These are phyloP conservation scores for Pelargonium cotyledonis DNA, from an alignment of 441 rosid species.

Conservation along the genomic window DNA sequence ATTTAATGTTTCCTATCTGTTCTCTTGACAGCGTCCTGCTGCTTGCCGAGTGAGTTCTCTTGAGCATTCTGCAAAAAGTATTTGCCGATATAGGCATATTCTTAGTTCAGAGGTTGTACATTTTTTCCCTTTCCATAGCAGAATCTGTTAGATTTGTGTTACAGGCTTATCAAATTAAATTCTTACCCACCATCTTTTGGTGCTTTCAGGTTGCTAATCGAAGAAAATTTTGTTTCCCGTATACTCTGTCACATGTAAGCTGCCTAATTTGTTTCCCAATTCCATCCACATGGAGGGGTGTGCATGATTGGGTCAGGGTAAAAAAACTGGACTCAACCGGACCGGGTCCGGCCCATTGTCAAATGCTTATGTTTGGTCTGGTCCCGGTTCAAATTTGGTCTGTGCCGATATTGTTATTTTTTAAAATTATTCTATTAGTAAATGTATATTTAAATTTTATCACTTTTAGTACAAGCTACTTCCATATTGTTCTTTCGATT, in stretches of 20 bases:
- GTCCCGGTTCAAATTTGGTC: too few relatives aligned
- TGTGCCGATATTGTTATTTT: too few relatives aligned
- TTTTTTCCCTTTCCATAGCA: neutral
- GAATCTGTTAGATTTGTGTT: neutral
- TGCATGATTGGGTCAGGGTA: too few relatives aligned
- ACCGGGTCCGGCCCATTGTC: neutral
- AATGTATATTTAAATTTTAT: too few relatives aligned
- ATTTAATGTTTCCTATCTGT: neutral
- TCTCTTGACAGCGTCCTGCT: constrained; percentile 10
- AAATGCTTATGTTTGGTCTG: neutral
- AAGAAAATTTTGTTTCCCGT: constrained; percentile 32
- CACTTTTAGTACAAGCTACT: too few relatives aligned
- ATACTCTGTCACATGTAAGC: constrained; percentile 46
- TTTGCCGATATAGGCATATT: constrained; percentile 36
- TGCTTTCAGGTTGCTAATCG: constrained; percentile 36
- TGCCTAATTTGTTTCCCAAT: neutral
- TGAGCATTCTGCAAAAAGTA: constrained; percentile 29
- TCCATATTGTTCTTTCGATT: too few relatives aligned
- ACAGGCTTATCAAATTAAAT: neutral
- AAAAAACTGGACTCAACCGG: too few relatives aligned
- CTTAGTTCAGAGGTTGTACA: constrained; percentile 48
- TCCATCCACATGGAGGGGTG: too few relatives aligned
- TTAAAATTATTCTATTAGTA: too few relatives aligned
- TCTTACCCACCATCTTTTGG: constrained; percentile 1
- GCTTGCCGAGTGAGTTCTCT: constrained; percentile 1